Percentiles rank a stretch among this genome's conserved stretches.
phyloP scores from a whole-genome alignment of 306 rosid genomes.

The Glycine soja region DNA sequence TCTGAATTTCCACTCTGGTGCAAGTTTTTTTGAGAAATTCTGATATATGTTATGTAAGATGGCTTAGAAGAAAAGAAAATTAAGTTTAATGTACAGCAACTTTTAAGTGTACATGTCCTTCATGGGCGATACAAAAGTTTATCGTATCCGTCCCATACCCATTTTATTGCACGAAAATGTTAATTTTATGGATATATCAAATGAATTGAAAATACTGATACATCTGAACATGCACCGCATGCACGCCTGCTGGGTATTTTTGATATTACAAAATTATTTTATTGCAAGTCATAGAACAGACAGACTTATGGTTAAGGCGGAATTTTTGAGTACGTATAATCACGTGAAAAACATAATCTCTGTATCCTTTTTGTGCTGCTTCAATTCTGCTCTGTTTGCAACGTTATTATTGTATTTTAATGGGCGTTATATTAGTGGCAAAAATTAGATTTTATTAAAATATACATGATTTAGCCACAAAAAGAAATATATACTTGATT shows the following conservation, averaged over 20 bases:
- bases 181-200: neutral
- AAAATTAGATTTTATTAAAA: too few species aligned
- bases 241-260: too few species aligned
- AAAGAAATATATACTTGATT: too few species aligned
- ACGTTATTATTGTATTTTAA: neutral
- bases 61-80: too few species aligned
- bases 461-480: too few species aligned
- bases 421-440: neutral
- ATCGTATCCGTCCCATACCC: too few species aligned
- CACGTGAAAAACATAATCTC: neutral
- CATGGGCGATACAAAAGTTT: too few species aligned
- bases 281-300: conserved; percentile 2
- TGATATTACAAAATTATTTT: neutral
- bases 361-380: neutral
- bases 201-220: too few species aligned
- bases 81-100: too few species aligned
- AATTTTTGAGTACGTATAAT: neutral
- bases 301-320: neutral
- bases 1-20: conserved; percentile 28
- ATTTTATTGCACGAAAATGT: too few species aligned
- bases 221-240: too few species aligned
- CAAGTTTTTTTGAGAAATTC: neutral
- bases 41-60: neutral
- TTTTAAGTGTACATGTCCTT: too few species aligned
- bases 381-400: conserved; percentile 8